A percentile compares a stretch with the other conserved stretches of the same genome.
phyloP scores from a whole-genome alignment of 768 basidiomycete species.

The Boletus reticuloceps region DNA sequence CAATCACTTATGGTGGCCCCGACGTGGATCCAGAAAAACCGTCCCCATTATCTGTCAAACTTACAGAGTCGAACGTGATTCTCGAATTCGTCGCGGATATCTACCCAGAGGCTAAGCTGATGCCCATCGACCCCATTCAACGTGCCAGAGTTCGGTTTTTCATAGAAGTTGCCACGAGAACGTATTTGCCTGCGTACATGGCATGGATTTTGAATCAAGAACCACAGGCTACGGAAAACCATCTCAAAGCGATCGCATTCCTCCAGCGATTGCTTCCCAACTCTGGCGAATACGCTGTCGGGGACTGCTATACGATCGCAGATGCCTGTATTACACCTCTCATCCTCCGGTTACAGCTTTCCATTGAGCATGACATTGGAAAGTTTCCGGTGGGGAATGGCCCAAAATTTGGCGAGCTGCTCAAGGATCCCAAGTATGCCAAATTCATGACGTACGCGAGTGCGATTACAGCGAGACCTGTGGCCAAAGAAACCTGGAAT shows the following conservation, averaged over 20 bases:
- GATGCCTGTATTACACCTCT: slow-evolving; percentile 60
- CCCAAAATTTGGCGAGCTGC: slow-evolving; percentile 37
- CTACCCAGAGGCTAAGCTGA: slow-evolving; percentile 41
- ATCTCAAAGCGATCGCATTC: slow-evolving; percentile 42
- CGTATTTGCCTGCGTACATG: slow-evolving; percentile 38
- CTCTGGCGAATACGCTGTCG: slow-evolving; percentile 33
- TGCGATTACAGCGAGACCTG: slow-evolving; percentile 47
- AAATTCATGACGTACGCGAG: slow-evolving; percentile 46
- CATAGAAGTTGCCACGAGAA: slow-evolving; percentile 49
- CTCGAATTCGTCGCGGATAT: slow-evolving; percentile 64
- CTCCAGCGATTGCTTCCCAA: slow-evolving; percentile 52
- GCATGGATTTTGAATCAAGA: slow-evolving; percentile 37
- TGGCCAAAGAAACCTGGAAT: slow-evolving; percentile 51
- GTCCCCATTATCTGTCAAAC: slow-evolving; percentile 52
- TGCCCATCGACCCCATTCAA: slow-evolving; percentile 50
- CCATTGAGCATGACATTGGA: slow-evolving; percentile 48
- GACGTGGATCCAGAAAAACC: slow-evolving; percentile 50
- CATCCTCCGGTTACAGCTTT: slow-evolving; percentile 45
- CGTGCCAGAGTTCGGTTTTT: slow-evolving; percentile 61
- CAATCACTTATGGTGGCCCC: slow-evolving; percentile 58
- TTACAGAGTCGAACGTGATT: slow-evolving; percentile 63
- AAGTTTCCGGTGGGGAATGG: slow-evolving; percentile 48
- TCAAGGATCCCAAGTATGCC: slow-evolving; percentile 44
- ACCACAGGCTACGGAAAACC: slow-evolving; percentile 29
- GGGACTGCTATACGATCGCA: slow-evolving; percentile 52